phyloP scores from a whole-genome alignment of 805 yeast genomes.

The Candida piceae region DNA sequence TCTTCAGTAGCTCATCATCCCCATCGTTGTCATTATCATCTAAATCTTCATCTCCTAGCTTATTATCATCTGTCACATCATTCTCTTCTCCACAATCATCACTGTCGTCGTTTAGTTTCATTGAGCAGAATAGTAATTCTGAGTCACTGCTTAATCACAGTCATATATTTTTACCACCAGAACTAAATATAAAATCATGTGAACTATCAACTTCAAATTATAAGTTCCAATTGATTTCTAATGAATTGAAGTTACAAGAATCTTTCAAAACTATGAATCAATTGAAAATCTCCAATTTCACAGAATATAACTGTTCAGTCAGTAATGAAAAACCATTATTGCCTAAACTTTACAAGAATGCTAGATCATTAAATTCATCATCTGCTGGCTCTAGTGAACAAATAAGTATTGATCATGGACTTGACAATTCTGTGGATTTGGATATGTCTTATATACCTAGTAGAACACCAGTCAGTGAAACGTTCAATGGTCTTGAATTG shows the following conservation, averaged over 20 bases:
- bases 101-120: conserved; percentile 19
- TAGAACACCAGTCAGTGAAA: too few species aligned
- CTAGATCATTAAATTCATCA: not conserved
- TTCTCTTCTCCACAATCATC: conserved; percentile 28
- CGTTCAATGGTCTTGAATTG: not conserved
- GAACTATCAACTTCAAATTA: conserved; percentile 17
- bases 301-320: conserved; percentile 1
- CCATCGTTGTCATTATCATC: conserved; percentile 24
- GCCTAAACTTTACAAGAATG: conserved; percentile 12
- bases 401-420: not conserved
- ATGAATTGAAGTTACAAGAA: conserved; percentile 20
- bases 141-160: too few species aligned
- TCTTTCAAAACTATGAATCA: conserved; percentile 11
- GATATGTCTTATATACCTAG: too few species aligned
- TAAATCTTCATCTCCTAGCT: conserved; percentile 27
- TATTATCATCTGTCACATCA: conserved; percentile 20
- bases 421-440: not conserved
- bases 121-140: conserved; percentile 10
- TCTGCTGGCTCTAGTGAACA: not conserved
- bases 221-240: conserved; percentile 24
- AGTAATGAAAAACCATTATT: conserved; percentile 17
- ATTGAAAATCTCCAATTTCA: conserved; percentile 13
- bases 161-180: conserved; percentile 37
- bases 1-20: conserved; percentile 11
- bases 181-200: conserved; percentile 30